A percentile compares a stretch with the other conserved stretches of the same genome.
These are phyloP conservation scores for Lenzites betulinus DNA, from an alignment of 768 basidiomycete species.

Conservation along the genomic window DNA sequence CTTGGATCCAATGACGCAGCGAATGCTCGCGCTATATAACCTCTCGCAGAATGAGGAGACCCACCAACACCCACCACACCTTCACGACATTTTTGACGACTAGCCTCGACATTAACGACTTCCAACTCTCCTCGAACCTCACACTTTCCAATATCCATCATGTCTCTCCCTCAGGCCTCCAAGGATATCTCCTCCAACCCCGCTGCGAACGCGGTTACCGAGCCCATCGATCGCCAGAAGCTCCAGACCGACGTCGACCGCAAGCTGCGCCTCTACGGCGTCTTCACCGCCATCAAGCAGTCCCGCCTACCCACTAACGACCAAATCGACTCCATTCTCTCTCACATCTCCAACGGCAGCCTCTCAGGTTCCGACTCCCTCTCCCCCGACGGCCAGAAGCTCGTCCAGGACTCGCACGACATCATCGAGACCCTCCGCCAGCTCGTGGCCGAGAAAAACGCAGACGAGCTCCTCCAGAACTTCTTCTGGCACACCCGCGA, in stretches of 20 bases:
- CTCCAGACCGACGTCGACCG: conserved; percentile 78
- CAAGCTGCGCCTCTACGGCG: conserved; percentile 81
- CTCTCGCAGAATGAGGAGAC: no score
- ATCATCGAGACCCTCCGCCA: conserved; percentile 73
- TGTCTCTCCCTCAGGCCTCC: conserved; percentile 66
- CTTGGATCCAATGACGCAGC: conserved; percentile 5
- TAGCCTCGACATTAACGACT: background rate
- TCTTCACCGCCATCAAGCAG: conserved; percentile 77
- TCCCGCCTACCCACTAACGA: conserved; percentile 80
- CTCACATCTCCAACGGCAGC: conserved; percentile 57
- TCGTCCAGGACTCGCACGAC: conserved; percentile 73
- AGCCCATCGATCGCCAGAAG: conserved; percentile 58
- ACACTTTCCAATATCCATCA: conserved; percentile 53
- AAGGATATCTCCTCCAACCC: conserved; percentile 66
- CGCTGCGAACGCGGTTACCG: conserved; percentile 58
- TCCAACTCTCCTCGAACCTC: background rate
- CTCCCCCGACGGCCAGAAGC: conserved; percentile 72
- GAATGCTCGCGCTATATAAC: conserved; percentile 1
- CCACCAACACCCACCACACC: background rate
- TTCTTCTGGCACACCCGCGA: conserved; percentile 82
- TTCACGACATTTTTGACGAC: conserved; percentile 16
- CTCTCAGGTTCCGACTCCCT: conserved; percentile 60
- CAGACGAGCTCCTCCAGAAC: conserved; percentile 91
- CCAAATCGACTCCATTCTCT: conserved; percentile 75
- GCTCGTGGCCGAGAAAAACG: conserved; percentile 80